Percentiles rank a stretch among this genome's conserved stretches.
Conservation (phyloP, 306 rosid genomes). For the Cucumis melo region DNA sequence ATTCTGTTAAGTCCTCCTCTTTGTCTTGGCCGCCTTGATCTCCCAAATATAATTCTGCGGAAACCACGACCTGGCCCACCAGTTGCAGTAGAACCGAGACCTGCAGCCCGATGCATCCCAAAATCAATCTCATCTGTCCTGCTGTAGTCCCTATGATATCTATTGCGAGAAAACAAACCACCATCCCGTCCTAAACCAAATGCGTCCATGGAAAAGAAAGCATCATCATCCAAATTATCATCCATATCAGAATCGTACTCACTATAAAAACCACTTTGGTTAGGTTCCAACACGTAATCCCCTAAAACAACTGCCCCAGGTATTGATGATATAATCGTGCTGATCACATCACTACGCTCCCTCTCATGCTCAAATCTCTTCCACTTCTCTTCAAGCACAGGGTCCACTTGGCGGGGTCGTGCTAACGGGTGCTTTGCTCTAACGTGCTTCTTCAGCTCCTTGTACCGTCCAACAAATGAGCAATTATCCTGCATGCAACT, state of each 20-base stretch:
- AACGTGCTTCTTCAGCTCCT: slow-evolving; percentile 77
- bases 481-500: slow-evolving; percentile 81
- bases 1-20: slow-evolving; percentile 8
- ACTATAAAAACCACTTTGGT: slow-evolving; percentile 31
- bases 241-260: slow-evolving; percentile 54
- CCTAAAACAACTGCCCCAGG: slow-evolving; percentile 92
- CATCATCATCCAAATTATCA: slow-evolving; percentile 36
- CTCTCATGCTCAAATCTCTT: slow-evolving; percentile 77
- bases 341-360: slow-evolving; percentile 86
- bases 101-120: slow-evolving; percentile 30
- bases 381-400: slow-evolving; percentile 75
- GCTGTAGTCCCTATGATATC: slow-evolving; percentile 28
- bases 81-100: slow-evolving; percentile 29
- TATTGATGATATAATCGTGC: slow-evolving; percentile 72
- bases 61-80: slow-evolving; percentile 32
- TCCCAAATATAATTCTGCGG: slow-evolving; percentile 10
- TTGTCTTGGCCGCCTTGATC: slow-evolving; percentile 10
- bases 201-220: slow-evolving; percentile 31
- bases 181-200: slow-evolving; percentile 36
- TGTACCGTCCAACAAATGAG: slow-evolving; percentile 62
- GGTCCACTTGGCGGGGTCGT: slow-evolving; percentile 88
- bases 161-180: slow-evolving; percentile 30
- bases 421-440: slow-evolving; percentile 76
- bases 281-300: slow-evolving; percentile 89
- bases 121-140: slow-evolving; percentile 21